phyloP scores from a whole-genome alignment of 1,284 basidiomycete genomes.

The Apiotrichum siamense region DNA sequence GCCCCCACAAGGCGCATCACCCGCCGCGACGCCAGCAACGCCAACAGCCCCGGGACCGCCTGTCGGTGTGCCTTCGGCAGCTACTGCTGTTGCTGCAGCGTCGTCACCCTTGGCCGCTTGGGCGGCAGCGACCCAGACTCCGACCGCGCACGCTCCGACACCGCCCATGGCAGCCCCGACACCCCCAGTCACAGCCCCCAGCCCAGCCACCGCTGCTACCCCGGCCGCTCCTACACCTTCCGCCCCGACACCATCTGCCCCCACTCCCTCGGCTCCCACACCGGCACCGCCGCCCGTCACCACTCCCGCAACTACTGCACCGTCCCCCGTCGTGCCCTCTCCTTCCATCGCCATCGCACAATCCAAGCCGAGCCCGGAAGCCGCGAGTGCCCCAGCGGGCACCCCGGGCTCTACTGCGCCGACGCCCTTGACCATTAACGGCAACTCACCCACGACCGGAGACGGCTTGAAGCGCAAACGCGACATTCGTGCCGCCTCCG shows the following conservation, averaged over 20 bases:
- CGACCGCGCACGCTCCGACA: background rate
- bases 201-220: background rate
- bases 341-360: background rate
- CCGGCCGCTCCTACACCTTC: background rate
- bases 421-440: background rate
- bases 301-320: background rate
- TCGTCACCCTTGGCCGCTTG: background rate
- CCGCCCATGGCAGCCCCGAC: conserved; percentile 1
- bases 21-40: background rate
- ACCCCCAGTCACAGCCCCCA: background rate
- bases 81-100: background rate
- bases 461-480: background rate
- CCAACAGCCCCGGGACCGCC: conserved; percentile 3
- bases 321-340: no score
- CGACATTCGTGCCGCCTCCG: no score
- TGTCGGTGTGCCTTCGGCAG: background rate
- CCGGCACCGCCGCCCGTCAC: background rate
- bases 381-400: no score
- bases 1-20: background rate
- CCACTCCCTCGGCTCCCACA: background rate
- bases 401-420: background rate
- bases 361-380: no score
- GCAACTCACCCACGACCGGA: background rate
- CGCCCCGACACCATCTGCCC: background rate
- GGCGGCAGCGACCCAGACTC: background rate